phyloP scores from a whole-genome alignment of 1,139 yeast species.

The Geotrichum candidum region DNA sequence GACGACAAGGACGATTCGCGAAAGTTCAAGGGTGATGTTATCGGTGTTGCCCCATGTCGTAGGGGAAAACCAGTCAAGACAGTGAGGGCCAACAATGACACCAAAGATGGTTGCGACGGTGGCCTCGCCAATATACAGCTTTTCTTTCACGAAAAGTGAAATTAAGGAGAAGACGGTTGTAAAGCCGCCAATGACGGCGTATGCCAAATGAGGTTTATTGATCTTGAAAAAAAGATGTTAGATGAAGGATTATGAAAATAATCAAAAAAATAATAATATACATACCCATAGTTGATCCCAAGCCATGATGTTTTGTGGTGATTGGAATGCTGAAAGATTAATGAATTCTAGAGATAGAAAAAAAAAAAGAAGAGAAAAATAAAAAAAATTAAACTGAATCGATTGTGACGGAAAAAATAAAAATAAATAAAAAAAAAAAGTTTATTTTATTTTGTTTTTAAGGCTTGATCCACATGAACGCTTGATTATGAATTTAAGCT shows the following conservation, averaged over 20 bases:
- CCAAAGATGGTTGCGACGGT: constrained; percentile 91
- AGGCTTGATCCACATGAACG: background rate
- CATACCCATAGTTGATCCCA: constrained; percentile 33
- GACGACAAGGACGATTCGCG: constrained; percentile 80
- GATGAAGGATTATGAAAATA: background rate
- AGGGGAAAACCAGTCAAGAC: constrained; percentile 85
- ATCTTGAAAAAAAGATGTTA: constrained; percentile 30
- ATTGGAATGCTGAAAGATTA: background rate
- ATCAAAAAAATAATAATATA: background rate
- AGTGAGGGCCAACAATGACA: constrained; percentile 87
- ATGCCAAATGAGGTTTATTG: constrained; percentile 74
- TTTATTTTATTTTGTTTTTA: background rate
- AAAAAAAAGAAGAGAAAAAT: background rate
- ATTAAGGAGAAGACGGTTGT: constrained; percentile 78
- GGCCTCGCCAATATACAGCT: constrained; percentile 89
- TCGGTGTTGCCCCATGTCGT: constrained; percentile 87
- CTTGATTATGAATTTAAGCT: background rate
- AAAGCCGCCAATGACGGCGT: constrained; percentile 89
- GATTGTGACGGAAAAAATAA: background rate
- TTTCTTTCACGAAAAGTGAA: constrained; percentile 88
- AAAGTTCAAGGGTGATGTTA: constrained; percentile 77
- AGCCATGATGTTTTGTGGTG: constrained; percentile 24
- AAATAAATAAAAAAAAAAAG: background rate
- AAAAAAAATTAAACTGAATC: background rate
- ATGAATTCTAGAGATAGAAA: background rate